Evolutionary conservation across 2,329 filamentous ascomycete species (phyloP).

Genomic region (Aspergillus sp.): DNA sequence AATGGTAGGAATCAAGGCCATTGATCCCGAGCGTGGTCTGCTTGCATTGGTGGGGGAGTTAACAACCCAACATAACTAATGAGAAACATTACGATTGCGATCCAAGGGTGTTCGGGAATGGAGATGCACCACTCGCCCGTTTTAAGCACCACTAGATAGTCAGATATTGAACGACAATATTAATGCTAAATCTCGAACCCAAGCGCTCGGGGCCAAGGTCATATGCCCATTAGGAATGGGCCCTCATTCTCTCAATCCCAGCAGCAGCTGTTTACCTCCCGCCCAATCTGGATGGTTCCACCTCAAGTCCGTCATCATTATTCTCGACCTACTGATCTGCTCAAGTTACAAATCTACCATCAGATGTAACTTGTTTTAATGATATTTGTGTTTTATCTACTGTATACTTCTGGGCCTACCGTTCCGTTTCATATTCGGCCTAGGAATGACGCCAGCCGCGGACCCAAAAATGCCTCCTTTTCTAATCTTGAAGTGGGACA

Average conservation of each 20-base stretch:
- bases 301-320: conserved; percentile 23
- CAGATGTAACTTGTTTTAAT: not conserved
- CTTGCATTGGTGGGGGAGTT: not conserved
- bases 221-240: conserved; percentile 20
- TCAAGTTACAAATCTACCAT: not conserved
- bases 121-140: not conserved
- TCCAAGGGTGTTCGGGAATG: not conserved
- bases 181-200: not conserved
- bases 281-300: conserved; percentile 25
- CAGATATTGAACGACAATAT: not conserved
- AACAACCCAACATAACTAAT: not conserved
- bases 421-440: not conserved
- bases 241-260: conserved; percentile 9
- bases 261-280: conserved; percentile 16
- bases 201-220: conserved; percentile 18
- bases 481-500: not conserved
- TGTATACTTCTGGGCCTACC: not conserved
- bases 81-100: not conserved
- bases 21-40: not conserved
- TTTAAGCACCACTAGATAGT: not conserved
- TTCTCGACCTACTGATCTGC: conserved; percentile 10
- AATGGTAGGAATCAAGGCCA: conserved; percentile 1
- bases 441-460: not conserved
- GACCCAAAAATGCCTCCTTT: not conserved
- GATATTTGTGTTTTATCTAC: not conserved